Evolutionary conservation across 2,329 filamentous ascomycete genomes (phyloP).

Genomic region (Paecilomyces sp.): DNA sequence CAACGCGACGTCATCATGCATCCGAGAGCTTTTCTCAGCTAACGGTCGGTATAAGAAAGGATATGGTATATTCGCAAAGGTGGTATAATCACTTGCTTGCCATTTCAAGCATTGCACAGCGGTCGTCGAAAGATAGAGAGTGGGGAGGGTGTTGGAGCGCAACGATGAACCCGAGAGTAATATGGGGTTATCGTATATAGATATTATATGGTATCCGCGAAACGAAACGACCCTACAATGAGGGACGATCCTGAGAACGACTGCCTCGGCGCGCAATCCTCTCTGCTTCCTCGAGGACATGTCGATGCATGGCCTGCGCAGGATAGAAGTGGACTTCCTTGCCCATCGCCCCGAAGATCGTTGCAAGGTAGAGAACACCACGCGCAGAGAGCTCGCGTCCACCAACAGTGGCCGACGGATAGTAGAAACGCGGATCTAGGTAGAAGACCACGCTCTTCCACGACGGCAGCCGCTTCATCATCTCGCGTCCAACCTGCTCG

Average conservation of each 20-base stretch:
- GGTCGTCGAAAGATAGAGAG: not conserved
- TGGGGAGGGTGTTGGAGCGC: not conserved
- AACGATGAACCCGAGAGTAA: not conserved
- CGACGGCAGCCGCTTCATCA: conserved; percentile 17
- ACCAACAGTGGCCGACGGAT: conserved; percentile 18
- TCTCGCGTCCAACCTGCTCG: conserved; percentile 16
- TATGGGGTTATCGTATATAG: not conserved
- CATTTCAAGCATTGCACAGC: not conserved
- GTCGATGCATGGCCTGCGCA: conserved; percentile 17
- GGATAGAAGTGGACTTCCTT: conserved; percentile 25
- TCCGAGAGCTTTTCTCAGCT: not conserved
- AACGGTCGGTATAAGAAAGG: not conserved
- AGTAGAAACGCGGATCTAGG: conserved; percentile 27
- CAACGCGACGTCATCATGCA: not conserved
- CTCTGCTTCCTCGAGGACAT: conserved; percentile 17
- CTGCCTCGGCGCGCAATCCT: conserved; percentile 1
- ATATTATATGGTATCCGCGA: not conserved
- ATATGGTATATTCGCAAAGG: not conserved
- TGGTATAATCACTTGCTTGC: not conserved
- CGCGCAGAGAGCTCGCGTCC: conserved; percentile 20
- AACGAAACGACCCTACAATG: not conserved
- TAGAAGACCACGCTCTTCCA: conserved; percentile 24
- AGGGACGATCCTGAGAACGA: conserved; percentile 2
- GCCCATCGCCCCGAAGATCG: conserved; percentile 17
- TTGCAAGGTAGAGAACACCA: conserved; percentile 23